These are phyloP conservation scores for Circinella minor DNA, from an alignment of 371 early-diverging fungal species.

Conservation along the genomic window DNA sequence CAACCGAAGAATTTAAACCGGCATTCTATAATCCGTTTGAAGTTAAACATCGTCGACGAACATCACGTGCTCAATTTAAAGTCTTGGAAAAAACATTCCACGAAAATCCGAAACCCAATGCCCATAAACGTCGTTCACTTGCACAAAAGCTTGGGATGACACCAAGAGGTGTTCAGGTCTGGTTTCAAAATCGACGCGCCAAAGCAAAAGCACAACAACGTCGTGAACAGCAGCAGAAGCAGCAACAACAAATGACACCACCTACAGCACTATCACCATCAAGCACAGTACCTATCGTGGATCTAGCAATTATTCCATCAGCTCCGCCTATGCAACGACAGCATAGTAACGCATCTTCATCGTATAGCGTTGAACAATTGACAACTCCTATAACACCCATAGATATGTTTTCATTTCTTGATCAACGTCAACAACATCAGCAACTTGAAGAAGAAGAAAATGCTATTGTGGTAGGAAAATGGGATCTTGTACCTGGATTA, in stretches of 20 bases:
- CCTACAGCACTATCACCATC: background rate
- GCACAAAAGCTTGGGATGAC: constrained; percentile 84
- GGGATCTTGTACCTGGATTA: constrained; percentile 3
- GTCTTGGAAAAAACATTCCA: constrained; percentile 70
- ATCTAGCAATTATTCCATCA: background rate
- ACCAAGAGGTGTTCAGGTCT: constrained; percentile 90
- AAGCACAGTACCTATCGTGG: background rate
- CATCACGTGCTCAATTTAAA: constrained; percentile 71
- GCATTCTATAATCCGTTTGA: constrained; percentile 80
- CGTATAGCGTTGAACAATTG: constrained; percentile 3
- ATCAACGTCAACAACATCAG: background rate
- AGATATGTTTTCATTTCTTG: constrained; percentile 1
- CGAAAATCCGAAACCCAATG: constrained; percentile 72
- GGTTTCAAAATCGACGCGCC: constrained; percentile 98
- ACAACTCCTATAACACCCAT: constrained; percentile 9
- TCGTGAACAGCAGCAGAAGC: constrained; percentile 5
- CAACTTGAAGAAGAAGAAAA: background rate
- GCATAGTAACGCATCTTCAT: background rate
- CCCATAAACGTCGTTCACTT: constrained; percentile 64
- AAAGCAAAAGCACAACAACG: constrained; percentile 57
- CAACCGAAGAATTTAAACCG: constrained; percentile 53
- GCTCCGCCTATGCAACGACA: constrained; percentile 10
- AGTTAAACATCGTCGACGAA: constrained; percentile 75
- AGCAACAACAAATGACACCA: constrained; percentile 7
- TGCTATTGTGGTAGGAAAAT: background rate